Evolutionary conservation across 306 rosid genomes (phyloP), one percentile per base, ranked within the genome.

Genomic region (Cucurbita moschata): DNA sequence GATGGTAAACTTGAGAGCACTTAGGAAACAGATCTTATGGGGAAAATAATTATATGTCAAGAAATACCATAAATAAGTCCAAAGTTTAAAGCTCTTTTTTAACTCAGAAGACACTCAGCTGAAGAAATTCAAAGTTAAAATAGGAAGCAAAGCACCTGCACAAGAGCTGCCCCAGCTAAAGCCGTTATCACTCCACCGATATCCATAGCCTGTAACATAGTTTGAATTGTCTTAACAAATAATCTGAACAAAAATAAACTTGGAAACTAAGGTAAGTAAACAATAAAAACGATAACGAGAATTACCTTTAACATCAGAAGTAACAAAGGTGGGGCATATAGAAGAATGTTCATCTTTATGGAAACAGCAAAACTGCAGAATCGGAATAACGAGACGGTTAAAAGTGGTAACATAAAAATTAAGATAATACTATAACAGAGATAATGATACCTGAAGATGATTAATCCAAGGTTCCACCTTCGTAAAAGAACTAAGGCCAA

Each of bases 281-380:
- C 12, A 6, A 19, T 67, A 6, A 43, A 8, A 19, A 21, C 12
- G 59, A 75, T 52, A 37, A 42, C 57, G 7, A 61, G 51, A 64
- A 4, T 5, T 81, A 94, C 99, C 97, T 89, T 90, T 49, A 94
- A 78, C 97, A 94, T 91, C 56, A 94, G 95, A 18, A 90, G 87
- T 75, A 94, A 81, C 47, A 94, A 81, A 40, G 95, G 87, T 37
- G 99, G 97, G 72, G 92, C 99, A 78, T 87, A 94, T 43, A 94
- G 96, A 71, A 94, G 96, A 66, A 89, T 95, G 78, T 94, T 94
- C 99, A 94, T 94, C 95, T 94, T 94, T 59, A 94, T 77, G 11
- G 96, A 91, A 84, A 94, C 99, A 68, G 99, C 97, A 53, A 79
- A 86, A 76, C 99, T 91, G 76, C 53, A 78, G 44, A 78, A 78